Evolutionary conservation across 192 early-diverging fungal genomes (phyloP).

Genomic region (Umbelopsis vinacea): DNA sequence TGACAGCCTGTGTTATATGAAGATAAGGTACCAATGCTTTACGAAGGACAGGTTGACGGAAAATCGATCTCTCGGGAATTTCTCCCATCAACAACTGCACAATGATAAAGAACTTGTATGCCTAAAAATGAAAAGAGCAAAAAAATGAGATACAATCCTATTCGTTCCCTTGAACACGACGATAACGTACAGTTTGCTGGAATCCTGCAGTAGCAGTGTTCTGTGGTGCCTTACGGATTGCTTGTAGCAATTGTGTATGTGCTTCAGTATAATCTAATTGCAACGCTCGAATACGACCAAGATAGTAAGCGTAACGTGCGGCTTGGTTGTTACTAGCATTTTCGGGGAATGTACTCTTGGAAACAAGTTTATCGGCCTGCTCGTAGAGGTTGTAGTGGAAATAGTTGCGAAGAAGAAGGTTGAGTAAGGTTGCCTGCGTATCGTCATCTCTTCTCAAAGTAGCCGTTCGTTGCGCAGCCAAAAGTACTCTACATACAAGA

Average conservation of each 20-base stretch:
- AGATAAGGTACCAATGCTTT: slow-evolving; percentile 92
- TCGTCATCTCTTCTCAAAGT: slow-evolving; percentile 92
- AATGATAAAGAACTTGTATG: slow-evolving; percentile 94
- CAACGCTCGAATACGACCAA: slow-evolving; percentile 96
- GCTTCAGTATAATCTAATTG: slow-evolving; percentile 96
- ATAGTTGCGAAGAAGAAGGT: slow-evolving; percentile 90
- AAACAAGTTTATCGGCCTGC: slow-evolving; percentile 95
- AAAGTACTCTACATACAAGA: slow-evolving; percentile 55
- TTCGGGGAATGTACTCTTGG: slow-evolving; percentile 90
- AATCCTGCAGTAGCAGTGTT: slow-evolving; percentile 88
- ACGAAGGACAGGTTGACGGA: slow-evolving; percentile 83
- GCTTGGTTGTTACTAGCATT: slow-evolving; percentile 91
- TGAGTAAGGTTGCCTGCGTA: slow-evolving; percentile 88
- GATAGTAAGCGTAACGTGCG: slow-evolving; percentile 95
- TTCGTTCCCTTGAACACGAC: neutral
- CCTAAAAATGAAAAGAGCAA: slow-evolving; percentile 45
- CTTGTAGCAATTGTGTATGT: slow-evolving; percentile 87
- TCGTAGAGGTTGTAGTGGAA: slow-evolving; percentile 96
- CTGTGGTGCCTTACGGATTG: slow-evolving; percentile 95
- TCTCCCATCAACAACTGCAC: slow-evolving; percentile 99
- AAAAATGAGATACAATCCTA: neutral
- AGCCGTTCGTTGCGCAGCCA: slow-evolving; percentile 89
- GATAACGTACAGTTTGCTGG: slow-evolving; percentile 78
- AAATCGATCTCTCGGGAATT: slow-evolving; percentile 94
- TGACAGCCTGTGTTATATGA: slow-evolving; percentile 95